phyloP scores from a whole-genome alignment of 2,329 filamentous ascomycete genomes.

The Colletotrichum eleusines region DNA sequence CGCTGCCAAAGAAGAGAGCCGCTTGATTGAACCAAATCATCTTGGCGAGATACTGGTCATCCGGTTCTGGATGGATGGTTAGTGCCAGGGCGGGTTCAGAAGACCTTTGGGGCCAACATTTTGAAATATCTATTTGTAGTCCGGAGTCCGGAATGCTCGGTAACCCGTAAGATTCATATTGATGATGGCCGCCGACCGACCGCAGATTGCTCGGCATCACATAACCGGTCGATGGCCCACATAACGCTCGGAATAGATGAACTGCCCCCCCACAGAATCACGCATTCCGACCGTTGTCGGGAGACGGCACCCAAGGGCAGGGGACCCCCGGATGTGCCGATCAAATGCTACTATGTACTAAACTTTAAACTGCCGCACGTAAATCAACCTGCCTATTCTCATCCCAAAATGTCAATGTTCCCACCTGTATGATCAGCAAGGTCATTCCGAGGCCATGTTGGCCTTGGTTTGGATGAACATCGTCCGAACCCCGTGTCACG shows the following conservation, averaged over 20 bases:
- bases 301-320: slow-evolving; percentile 16
- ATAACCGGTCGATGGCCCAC: not conserved
- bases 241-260: slow-evolving; percentile 27
- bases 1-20: slow-evolving; percentile 27
- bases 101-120: not conserved
- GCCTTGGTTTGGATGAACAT: not conserved
- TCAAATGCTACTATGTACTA: no score
- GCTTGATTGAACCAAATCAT: slow-evolving; percentile 32
- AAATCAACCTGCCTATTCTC: not conserved
- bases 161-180: slow-evolving; percentile 13
- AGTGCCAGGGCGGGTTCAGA: not conserved
- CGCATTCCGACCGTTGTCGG: slow-evolving; percentile 3
- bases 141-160: not conserved
- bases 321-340: not conserved
- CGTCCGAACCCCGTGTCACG: slow-evolving; percentile 21
- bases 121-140: slow-evolving; percentile 14
- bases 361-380: not conserved
- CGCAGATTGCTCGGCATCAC: not conserved
- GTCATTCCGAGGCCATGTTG: not conserved
- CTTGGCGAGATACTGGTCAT: not conserved
- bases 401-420: not conserved
- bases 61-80: not conserved
- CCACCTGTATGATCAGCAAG: no score
- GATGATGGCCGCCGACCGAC: slow-evolving; percentile 8
- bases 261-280: not conserved